Conservation (phyloP, 2,329 filamentous ascomycete genomes). For the Chlorencoelia australis region DNA sequence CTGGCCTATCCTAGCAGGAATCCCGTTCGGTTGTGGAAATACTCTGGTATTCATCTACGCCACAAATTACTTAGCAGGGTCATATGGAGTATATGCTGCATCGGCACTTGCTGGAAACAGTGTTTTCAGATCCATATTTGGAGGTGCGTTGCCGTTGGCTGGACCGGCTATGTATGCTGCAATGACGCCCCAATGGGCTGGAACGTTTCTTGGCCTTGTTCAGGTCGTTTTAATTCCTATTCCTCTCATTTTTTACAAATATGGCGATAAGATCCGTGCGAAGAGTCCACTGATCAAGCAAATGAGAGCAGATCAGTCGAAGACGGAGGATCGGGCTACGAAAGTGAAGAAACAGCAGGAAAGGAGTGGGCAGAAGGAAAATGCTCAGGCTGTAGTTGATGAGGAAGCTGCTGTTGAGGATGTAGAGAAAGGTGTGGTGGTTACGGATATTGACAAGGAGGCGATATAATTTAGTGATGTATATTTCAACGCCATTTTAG, state of each 20-base stretch:
- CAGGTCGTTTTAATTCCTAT: slow-evolving; percentile 70
- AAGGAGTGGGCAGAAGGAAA: slow-evolving; percentile 8
- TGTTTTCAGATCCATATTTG: slow-evolving; percentile 61
- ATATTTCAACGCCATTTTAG: no score
- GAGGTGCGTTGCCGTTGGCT: slow-evolving; percentile 69
- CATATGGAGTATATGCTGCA: slow-evolving; percentile 74
- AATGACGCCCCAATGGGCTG: slow-evolving; percentile 69
- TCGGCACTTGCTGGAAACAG: slow-evolving; percentile 73
- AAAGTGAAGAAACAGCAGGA: slow-evolving; percentile 10
- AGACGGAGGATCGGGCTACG: slow-evolving; percentile 16
- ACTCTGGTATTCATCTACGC: slow-evolving; percentile 73
- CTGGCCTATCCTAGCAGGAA: slow-evolving; percentile 65
- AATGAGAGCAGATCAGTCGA: slow-evolving; percentile 28
- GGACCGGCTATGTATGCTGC: slow-evolving; percentile 60
- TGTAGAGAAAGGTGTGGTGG: slow-evolving; percentile 3
- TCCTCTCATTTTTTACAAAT: slow-evolving; percentile 66
- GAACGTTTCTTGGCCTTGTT: slow-evolving; percentile 63
- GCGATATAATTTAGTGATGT: no score
- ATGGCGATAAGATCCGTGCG: slow-evolving; percentile 42
- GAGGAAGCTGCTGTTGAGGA: slow-evolving; percentile 1
- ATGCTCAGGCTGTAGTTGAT: slow-evolving; percentile 1
- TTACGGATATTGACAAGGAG: no score
- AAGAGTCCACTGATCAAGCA: slow-evolving; percentile 36
- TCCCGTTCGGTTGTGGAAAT: slow-evolving; percentile 72
- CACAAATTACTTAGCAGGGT: slow-evolving; percentile 67